Conservation (phyloP, 495 filamentous ascomycete species). For the Cairneyella variabilis region DNA sequence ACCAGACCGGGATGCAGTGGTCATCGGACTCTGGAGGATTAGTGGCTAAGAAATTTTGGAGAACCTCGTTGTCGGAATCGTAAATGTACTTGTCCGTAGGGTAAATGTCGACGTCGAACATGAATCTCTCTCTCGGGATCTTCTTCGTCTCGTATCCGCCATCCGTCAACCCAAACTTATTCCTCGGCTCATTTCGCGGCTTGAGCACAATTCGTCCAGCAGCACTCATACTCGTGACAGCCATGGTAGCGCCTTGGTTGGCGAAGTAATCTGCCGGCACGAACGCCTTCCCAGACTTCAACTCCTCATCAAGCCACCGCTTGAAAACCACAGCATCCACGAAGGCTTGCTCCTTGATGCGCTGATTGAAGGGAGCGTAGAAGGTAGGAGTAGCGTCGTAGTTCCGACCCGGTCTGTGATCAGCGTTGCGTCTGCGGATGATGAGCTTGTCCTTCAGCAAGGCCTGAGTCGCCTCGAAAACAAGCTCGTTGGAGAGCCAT, state of each 20-base stretch:
- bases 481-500: constrained; percentile 29
- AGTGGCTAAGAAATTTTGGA: constrained; percentile 7
- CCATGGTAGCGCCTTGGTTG: constrained; percentile 66
- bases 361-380: constrained; percentile 42
- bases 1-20: constrained; percentile 68
- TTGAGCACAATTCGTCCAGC: constrained; percentile 51
- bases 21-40: constrained; percentile 24
- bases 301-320: constrained; percentile 48
- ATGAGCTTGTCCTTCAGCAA: constrained; percentile 60
- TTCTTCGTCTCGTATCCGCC: constrained; percentile 65
- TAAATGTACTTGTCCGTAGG: constrained; percentile 57
- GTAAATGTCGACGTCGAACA: constrained; percentile 58
- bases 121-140: constrained; percentile 61
- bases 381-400: constrained; percentile 59
- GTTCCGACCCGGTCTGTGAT: constrained; percentile 48
- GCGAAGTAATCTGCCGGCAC: constrained; percentile 39
- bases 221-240: constrained; percentile 64
- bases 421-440: constrained; percentile 48
- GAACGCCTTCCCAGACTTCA: constrained; percentile 35
- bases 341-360: constrained; percentile 41
- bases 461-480: constrained; percentile 52
- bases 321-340: constrained; percentile 57
- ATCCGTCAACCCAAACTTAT: constrained; percentile 68
- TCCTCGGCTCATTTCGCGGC: constrained; percentile 54
- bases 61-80: constrained; percentile 49